A percentile compares a stretch with the other conserved stretches of the same genome.
These are phyloP conservation scores for Ceriops decandra DNA, from an alignment of 345 rosid species.

Conservation along the genomic window DNA sequence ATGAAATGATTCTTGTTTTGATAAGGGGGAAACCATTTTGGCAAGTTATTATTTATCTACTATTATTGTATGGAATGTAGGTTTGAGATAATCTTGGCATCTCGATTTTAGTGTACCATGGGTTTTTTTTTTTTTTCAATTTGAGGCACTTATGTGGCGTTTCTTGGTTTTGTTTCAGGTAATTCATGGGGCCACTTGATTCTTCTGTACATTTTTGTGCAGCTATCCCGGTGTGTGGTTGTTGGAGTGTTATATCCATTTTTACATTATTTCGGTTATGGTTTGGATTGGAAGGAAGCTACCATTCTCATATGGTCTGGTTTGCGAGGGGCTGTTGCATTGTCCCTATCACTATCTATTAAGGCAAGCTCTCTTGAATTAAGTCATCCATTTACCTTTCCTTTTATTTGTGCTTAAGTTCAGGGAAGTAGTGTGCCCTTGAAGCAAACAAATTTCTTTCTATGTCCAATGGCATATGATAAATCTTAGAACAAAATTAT, in stretches of 20 bases:
- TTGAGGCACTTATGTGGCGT: not conserved
- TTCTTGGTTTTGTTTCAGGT: slow-evolving; percentile 45
- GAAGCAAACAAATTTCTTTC: not conserved
- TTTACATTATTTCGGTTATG: slow-evolving; percentile 70
- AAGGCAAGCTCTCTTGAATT: slow-evolving; percentile 53
- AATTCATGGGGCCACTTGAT: slow-evolving; percentile 71
- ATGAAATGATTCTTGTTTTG: no score
- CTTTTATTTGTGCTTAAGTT: not conserved
- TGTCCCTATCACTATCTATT: slow-evolving; percentile 82
- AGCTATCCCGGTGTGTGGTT: slow-evolving; percentile 62
- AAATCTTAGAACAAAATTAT: not conserved
- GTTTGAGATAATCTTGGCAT: not conserved
- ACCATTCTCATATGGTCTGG: slow-evolving; percentile 85
- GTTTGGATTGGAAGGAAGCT: slow-evolving; percentile 93
- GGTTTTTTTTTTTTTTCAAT: not conserved
- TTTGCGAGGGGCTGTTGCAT: slow-evolving; percentile 90
- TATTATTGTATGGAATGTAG: not conserved
- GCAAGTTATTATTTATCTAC: no score
- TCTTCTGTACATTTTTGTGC: slow-evolving; percentile 71
- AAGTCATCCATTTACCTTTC: not conserved
- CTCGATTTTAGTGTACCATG: not conserved
- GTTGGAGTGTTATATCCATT: slow-evolving; percentile 65
- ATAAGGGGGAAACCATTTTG: no score
- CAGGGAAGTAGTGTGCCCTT: not conserved
- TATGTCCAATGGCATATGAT: not conserved